Evolutionary conservation across 352 stramenopile species (phyloP), one percentile per base, ranked within the genome.

Genomic region (Phytophthora multivora): DNA sequence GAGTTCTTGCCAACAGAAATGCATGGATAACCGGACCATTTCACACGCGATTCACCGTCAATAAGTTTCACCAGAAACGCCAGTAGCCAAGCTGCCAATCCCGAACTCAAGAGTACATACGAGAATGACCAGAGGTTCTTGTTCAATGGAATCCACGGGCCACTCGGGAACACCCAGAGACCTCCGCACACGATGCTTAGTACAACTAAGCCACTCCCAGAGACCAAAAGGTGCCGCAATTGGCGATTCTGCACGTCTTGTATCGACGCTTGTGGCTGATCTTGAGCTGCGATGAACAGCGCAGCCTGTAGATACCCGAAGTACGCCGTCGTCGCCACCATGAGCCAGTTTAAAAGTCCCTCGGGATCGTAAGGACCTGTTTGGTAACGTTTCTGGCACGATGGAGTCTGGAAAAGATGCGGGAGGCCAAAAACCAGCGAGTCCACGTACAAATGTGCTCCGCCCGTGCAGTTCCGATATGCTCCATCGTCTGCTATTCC

Each of bases 121-220:
- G 85, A 80, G 13, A 90, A 39, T 18, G 81, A 91, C 83, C 87
- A 96, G 16, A 95, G 46, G 58, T 96, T 96, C 73, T 96, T 96
- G 77, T 91, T 93, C 12, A 96, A 33, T 13, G 88, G 86, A 25
- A 96, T 80, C 61, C 66, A 69, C 12, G 64, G 59, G 0, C 47
- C 51, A 30, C 12, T 2, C 39, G 58, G 59, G 49, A 73, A 73
- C 9, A 73, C n/a, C 58, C 58, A 73, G n/a, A 73, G 53, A 1
- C 64, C 64, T 48, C 59, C 64, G 12, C 18, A 46, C 31, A 43
- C 9, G 7, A 65, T 50, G 5, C 59, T 53, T 6, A 65, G 38
- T 2, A 61, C 0, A n/a, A 41, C 16, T 18, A 73, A 42, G 3
- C 35, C 4, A 7, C 26, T 47, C 48, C 61, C 73, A 71, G 30